Base-by-base conservation (phyloP, 2,329 filamentous ascomycete genomes). In the Drechslerella coelobrocha region DNA sequence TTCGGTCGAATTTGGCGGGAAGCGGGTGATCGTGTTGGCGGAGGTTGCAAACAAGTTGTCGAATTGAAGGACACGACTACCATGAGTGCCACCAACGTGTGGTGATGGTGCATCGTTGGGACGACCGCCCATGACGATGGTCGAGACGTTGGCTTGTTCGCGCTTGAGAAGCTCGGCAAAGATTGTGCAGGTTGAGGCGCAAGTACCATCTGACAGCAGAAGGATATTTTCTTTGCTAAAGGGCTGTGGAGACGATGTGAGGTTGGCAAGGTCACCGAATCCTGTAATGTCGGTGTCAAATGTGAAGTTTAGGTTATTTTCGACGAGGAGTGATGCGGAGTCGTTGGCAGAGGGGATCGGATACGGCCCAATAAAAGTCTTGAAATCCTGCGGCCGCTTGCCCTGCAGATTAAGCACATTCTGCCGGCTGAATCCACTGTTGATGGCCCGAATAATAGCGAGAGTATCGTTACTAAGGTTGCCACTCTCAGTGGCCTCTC, bases 31-130 rank as follows among this genome's bases (percentile, higher is more conserved):
- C 2, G 61, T 47, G 26, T 34, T 24, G 6, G 14, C 14, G 12
- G 60, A 53, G 19, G 63, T 45, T 12, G 21, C n/a, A 29, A 72
- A 54, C 8, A 72, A 54, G 14, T 72, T 57, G 23, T 9, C 48
- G 23, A 39, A 63, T 9, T 31, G 50, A 21, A 72, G 60, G 26
- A 65, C 55, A 63, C 82, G 79, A 0, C 79, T 79, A 29, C 87
- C 88, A 75, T 88, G 86, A 50, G 85, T 83, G 19, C 87, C 88
- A 10, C 87, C 86, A 14, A 88, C 81, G 4, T 81, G 83, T n/a
- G 61, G 47, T 2, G 65, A 61, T 29, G 72, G 60, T 0, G 43
- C 37, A 23, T 72, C 60, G 41, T 72, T 63, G 2, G 68, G 68
- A n/a, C 59, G 59, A 76, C 21, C 68, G 7, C 84, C 65, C 56